Evolutionary conservation across 345 rosid species (phyloP).

Genomic region (Boechera stricta): DNA sequence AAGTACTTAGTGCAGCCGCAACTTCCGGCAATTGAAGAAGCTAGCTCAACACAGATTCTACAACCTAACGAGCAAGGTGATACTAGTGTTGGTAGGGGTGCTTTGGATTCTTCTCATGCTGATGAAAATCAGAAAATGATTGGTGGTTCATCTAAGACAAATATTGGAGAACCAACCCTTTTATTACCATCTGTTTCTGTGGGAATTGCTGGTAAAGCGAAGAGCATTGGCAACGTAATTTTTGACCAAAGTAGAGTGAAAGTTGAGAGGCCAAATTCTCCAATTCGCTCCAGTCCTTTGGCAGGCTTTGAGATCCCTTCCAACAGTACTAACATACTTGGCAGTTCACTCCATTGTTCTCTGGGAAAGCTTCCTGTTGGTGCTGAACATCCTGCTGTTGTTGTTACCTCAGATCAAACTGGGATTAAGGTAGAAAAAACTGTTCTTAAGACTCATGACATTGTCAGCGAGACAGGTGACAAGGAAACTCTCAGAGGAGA

Average conservation of each 20-base stretch:
- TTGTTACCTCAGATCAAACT: slow-evolving; percentile 36
- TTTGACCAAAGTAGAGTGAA: slow-evolving; percentile 39
- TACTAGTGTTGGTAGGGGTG: too few relatives aligned
- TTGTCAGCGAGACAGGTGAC: slow-evolving; percentile 32
- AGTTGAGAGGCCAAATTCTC: slow-evolving; percentile 44
- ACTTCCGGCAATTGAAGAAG: slow-evolving; percentile 52
- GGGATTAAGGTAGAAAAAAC: slow-evolving; percentile 44
- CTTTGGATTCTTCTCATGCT: background rate
- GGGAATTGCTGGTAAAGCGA: slow-evolving; percentile 17
- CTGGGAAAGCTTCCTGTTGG: slow-evolving; percentile 14
- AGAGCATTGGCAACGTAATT: background rate
- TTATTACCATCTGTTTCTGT: slow-evolving; percentile 10
- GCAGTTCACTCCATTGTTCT: slow-evolving; percentile 27
- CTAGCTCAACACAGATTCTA: background rate
- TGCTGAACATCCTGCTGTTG: slow-evolving; percentile 12
- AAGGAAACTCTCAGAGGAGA: slow-evolving; percentile 39
- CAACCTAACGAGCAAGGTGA: too few relatives aligned
- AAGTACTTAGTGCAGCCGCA: slow-evolving; percentile 55
- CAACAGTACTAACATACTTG: slow-evolving; percentile 29
- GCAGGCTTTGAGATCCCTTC: slow-evolving; percentile 36
- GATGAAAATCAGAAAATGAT: slow-evolving; percentile 22
- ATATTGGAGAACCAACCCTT: slow-evolving; percentile 3
- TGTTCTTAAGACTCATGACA: slow-evolving; percentile 38
- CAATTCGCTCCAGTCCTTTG: slow-evolving; percentile 41
- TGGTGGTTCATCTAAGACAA: background rate